Evolutionary conservation across 495 filamentous ascomycete species (phyloP).

Genomic region (Podospora anserina): DNA sequence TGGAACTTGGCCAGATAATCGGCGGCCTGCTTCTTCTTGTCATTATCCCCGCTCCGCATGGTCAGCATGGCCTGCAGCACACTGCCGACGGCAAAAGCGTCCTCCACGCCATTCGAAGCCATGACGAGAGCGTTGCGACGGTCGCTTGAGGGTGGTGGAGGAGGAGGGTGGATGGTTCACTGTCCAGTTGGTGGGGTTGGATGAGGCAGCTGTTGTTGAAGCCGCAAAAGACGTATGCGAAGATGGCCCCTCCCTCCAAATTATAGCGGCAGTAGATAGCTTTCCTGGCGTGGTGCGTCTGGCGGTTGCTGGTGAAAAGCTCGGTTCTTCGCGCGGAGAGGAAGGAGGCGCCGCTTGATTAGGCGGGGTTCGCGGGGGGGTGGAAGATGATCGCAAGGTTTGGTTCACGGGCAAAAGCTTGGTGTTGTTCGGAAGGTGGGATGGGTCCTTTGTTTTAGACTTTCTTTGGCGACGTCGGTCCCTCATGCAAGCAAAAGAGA

Average conservation of each 20-base stretch:
- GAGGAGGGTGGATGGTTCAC: background rate
- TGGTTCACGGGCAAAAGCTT: background rate
- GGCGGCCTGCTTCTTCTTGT: slow-evolving; percentile 84
- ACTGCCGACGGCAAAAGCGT: slow-evolving; percentile 66
- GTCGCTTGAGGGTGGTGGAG: background rate
- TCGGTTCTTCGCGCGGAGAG: background rate
- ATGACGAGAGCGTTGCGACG: slow-evolving; percentile 42
- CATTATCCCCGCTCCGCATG: slow-evolving; percentile 80
- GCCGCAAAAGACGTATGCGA: background rate
- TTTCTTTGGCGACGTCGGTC: slow-evolving; percentile 14
- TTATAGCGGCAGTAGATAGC: background rate
- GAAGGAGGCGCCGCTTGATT: slow-evolving; percentile 1
- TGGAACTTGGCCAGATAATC: slow-evolving; percentile 92
- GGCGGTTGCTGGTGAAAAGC: background rate
- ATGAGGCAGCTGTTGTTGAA: background rate
- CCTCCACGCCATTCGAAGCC: slow-evolving; percentile 64
- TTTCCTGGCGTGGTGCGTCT: background rate
- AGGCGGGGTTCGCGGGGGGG: background rate
- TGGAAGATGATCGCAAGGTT: background rate
- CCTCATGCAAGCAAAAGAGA: slow-evolving; percentile 17
- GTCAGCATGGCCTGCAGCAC: slow-evolving; percentile 85
- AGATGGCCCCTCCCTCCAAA: background rate
- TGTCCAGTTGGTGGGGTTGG: background rate
- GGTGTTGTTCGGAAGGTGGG: slow-evolving; percentile 11
- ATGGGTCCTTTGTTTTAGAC: slow-evolving; percentile 11